A percentile compares a stretch with the other conserved stretches of the same genome.
Conservation (phyloP, 192 early-diverging fungal genomes). For the Mortierella claussenii region DNA sequence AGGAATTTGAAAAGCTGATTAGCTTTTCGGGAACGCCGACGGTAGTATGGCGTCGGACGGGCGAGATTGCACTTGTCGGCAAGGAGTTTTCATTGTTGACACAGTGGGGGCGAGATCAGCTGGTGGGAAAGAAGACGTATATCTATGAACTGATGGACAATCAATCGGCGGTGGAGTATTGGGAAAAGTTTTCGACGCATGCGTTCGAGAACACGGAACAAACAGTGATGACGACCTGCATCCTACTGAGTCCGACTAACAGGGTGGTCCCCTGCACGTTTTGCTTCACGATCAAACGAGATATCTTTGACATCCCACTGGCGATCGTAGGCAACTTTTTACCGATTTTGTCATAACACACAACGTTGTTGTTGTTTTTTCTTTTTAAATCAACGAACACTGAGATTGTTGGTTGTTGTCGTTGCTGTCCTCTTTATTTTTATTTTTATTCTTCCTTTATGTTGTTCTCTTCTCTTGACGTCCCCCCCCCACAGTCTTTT, state of each 20-base stretch:
- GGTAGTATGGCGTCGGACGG: slow-evolving; percentile 95
- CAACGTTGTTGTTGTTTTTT: too few species aligned
- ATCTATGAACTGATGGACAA: slow-evolving; percentile 96
- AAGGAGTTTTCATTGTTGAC: slow-evolving; percentile 97
- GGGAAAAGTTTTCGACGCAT: slow-evolving; percentile 93
- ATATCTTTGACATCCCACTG: slow-evolving; percentile 95
- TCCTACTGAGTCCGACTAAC: slow-evolving; percentile 79
- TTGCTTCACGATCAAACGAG: slow-evolving; percentile 96
- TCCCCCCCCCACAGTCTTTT: too few species aligned
- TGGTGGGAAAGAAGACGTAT: slow-evolving; percentile 81
- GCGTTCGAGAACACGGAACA: slow-evolving; percentile 95
- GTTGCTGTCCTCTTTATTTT: too few species aligned
- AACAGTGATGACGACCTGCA: slow-evolving; percentile 88
- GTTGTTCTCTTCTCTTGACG: too few species aligned
- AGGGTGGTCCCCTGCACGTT: slow-evolving; percentile 87
- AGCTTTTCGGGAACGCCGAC: slow-evolving; percentile 95
- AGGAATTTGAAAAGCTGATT: slow-evolving; percentile 96
- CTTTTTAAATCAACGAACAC: too few species aligned
- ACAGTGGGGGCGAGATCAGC: slow-evolving; percentile 87
- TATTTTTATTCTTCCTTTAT: neutral
- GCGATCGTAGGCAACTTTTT: slow-evolving; percentile 80
- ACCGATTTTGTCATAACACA: slow-evolving; percentile 31
- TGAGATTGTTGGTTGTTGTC: too few species aligned
- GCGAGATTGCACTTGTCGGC: slow-evolving; percentile 94
- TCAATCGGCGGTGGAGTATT: slow-evolving; percentile 91